Evolutionary conservation across 805 yeast genomes (phyloP), one percentile per base, ranked within the genome.

Genomic region (Limtongia smithiae): DNA sequence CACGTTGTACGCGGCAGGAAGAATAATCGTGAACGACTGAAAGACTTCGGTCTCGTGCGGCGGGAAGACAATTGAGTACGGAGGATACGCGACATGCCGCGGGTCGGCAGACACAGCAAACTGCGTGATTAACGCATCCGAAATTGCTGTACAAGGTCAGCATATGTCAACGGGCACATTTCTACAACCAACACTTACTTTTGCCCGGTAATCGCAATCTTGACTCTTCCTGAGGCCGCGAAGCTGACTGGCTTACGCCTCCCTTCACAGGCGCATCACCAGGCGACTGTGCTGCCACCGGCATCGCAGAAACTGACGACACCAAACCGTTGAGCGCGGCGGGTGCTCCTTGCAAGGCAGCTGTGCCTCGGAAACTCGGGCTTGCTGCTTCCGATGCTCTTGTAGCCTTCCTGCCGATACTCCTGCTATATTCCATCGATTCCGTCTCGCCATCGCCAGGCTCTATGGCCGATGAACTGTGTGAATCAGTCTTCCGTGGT

Each of bases 21-120:
- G 55, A 6, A 47, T 41, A 36, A 54, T 36, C 9, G 58, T 51
- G 44, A 36, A 54, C 8, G 58, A 54, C 38, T 54, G 58, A 24
- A 54, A 51, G 5, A 44, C 39, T 34, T 54, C 58, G 30, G 33
- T 40, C 21, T 38, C 40, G 47, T 54, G 47, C 8, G 58, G 58
- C 15, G 58, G 58, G 37, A 54, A 51, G 6, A 28, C 44, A 25
- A 54, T 51, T 17, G 25, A 35, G 40, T 46, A 54, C 1, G 56
- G 56, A 3, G 51, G 49, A 31, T 28, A 43, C n/a, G 48, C 9
- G 12, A 45, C 33, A 25, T 41, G 47, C 1, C 46, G 36, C 3
- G 50, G 31, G 25, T 41, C 41, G 3, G 55, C 46, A 2, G 49
- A 31, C n/a, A 54, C 39, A 6, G 57, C 24, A 25, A 54, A 54